Conservation (phyloP, 768 basidiomycete genomes). For the Mycena rosella region DNA sequence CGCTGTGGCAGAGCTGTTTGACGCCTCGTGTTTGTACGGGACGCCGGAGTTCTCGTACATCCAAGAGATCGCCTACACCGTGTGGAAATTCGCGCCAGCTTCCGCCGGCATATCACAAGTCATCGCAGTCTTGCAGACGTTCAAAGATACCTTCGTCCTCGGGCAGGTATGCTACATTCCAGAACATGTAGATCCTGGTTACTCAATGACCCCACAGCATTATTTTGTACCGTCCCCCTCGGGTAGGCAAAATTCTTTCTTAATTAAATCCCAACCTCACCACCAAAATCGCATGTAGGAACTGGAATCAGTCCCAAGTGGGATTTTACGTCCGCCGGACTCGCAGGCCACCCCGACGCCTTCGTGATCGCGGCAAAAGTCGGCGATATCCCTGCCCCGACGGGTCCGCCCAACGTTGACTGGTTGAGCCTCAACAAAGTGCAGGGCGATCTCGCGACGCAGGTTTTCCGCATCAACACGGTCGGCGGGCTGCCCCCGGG, state of each 20-base stretch:
- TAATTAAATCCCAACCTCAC: neutral
- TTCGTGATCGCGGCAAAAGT: conserved; percentile 62
- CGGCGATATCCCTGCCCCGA: conserved; percentile 57
- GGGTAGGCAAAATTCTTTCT: neutral
- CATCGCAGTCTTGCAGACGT: neutral
- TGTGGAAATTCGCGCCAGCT: conserved; percentile 41
- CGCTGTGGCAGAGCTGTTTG: conserved; percentile 66
- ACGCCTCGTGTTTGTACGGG: conserved; percentile 63
- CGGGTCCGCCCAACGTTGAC: conserved; percentile 60
- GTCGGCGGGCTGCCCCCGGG: conserved; percentile 67
- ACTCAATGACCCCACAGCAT: no score
- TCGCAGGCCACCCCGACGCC: conserved; percentile 56
- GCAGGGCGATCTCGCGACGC: conserved; percentile 61
- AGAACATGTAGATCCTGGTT: no score
- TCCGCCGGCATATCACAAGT: conserved; percentile 25
- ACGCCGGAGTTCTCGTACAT: conserved; percentile 46
- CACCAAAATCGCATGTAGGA: no score
- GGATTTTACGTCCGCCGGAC: no score
- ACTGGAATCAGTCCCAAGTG: no score
- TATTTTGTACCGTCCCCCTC: conserved; percentile 58
- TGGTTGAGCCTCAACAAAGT: conserved; percentile 66
- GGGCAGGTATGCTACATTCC: conserved; percentile 28
- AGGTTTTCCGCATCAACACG: conserved; percentile 68
- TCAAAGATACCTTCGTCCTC: conserved; percentile 25
- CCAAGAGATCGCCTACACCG: conserved; percentile 45